Base-by-base conservation (phyloP, 1,139 yeast genomes). In the Yamadazyma sp. region DNA sequence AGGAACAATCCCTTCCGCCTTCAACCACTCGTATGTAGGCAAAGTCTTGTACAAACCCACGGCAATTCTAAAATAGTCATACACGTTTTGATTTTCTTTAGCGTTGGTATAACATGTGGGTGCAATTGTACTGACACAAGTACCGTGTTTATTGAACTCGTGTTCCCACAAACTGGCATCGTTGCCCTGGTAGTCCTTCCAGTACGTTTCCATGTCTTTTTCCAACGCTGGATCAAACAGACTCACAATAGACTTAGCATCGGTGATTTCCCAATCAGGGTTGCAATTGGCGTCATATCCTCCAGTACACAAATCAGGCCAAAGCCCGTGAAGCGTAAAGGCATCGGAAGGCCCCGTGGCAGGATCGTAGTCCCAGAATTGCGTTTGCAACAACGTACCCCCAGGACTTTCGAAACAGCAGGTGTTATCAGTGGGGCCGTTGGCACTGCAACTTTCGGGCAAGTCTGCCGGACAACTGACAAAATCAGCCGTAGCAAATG, bases 91-190 rank as follows among this genome's bases (percentile, higher is more conserved):
- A 41, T 70, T 56, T 9, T 42, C 26, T 24, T 42, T 35, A n/a
- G 43, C 42, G 11, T 41, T 40, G 4, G 38, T 14, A 57, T 86
- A 88, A 56, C 97, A 90, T 2, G 58, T 50, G 3, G 95, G 87
- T 37, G 75, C 74, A 35, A 89, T 67, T 0, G 97, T 88, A 28
- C 80, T 76, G 67, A 89, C 80, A 60, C 97, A 90, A 1, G 97
- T 88, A 4, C 90, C 97, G 56, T 90, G 97, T 60, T 90, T 90
- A 66, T 90, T 89, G 70, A 78, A 90, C 62, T 90, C 97, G 59
- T 90, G 97, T 17, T 79, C 72, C 97, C 97, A 90, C 39, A 90
- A 67, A 15, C 74, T 62, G 44, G 80, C 86, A 56, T 88, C 96
- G 32, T 59, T 52, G 2, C 92, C 90, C 42, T 79, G 78, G 59